Conservation (phyloP, 257 asterid species). For the Solanum pinnatisectum region DNA sequence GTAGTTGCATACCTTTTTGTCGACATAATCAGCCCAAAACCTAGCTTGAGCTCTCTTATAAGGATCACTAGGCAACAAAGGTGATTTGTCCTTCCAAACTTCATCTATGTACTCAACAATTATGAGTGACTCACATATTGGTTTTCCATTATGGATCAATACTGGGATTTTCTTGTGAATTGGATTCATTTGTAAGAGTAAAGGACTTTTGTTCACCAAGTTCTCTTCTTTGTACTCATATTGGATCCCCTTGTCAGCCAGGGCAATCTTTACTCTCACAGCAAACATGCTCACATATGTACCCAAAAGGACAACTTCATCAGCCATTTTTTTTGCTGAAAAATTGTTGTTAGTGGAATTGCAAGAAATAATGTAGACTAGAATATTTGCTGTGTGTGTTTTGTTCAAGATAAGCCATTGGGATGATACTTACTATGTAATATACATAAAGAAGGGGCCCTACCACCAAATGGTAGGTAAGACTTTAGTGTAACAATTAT, state of each 20-base stretch:
- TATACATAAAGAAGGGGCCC: neutral
- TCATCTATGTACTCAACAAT: slow-evolving; percentile 23
- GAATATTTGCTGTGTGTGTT: neutral
- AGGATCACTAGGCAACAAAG: slow-evolving; percentile 25
- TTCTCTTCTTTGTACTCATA: slow-evolving; percentile 10
- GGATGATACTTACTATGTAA: neutral
- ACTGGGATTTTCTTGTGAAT: slow-evolving; percentile 21
- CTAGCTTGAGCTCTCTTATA: slow-evolving; percentile 16
- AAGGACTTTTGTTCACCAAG: neutral
- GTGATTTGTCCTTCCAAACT: slow-evolving; percentile 13
- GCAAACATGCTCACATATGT: slow-evolving; percentile 14
- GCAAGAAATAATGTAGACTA: neutral
- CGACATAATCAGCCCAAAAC: slow-evolving; percentile 31
- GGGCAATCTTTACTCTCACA: slow-evolving; percentile 16
- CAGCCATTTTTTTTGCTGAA: neutral
- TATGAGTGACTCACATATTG: slow-evolving; percentile 9
- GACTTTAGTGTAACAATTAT: no score
- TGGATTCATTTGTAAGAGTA: slow-evolving; percentile 31
- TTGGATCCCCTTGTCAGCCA: slow-evolving; percentile 14
- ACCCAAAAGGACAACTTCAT: slow-evolving; percentile 11
- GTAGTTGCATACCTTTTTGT: slow-evolving; percentile 10
- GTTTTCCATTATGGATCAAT: slow-evolving; percentile 22
- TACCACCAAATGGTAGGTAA: neutral
- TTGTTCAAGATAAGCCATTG: neutral
- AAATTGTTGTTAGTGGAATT: neutral